Percentiles rank a stretch among this genome's conserved stretches.
These are phyloP conservation scores for Talinum fruticosum DNA, from an alignment of 148 eudicot genomes.

Conservation along the genomic window DNA sequence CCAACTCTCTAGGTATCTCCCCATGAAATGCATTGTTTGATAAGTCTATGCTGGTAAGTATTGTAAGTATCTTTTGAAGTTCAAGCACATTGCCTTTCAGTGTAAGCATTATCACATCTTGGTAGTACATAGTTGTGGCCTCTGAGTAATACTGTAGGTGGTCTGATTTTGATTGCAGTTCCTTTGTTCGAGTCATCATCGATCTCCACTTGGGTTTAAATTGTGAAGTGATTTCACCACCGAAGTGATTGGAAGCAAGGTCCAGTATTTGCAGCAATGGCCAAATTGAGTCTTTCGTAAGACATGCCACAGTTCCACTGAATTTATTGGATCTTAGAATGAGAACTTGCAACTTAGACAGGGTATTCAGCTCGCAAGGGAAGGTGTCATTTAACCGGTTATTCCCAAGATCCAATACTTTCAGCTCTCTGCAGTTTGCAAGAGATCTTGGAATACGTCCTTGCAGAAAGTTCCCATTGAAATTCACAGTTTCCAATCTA, in stretches of 20 bases:
- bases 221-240: slow-evolving; percentile 23
- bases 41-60: slow-evolving; percentile 16
- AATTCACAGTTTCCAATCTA: slow-evolving; percentile 10
- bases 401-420: slow-evolving; percentile 44
- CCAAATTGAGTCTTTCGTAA: not conserved
- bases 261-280: slow-evolving; percentile 48
- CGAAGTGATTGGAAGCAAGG: slow-evolving; percentile 41
- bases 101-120: slow-evolving; percentile 8
- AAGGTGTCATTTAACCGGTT: slow-evolving; percentile 37
- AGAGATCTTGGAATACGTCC: slow-evolving; percentile 50
- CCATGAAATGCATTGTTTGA: slow-evolving; percentile 18
- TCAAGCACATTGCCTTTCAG: not conserved
- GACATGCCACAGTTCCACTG: slow-evolving; percentile 27
- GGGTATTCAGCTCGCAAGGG: slow-evolving; percentile 39
- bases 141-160: not conserved
- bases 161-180: not conserved
- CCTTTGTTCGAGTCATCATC: slow-evolving; percentile 19
- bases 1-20: slow-evolving; percentile 10
- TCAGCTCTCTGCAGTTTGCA: slow-evolving; percentile 34
- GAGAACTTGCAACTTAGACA: slow-evolving; percentile 40
- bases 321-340: slow-evolving; percentile 27
- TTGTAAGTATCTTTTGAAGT: slow-evolving; percentile 16
- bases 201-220: slow-evolving; percentile 17
- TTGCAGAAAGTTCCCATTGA: slow-evolving; percentile 32
- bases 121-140: not conserved